These are phyloP conservation scores for Thelonectria olida DNA, from an alignment of 2,329 filamentous ascomycete species.

Conservation along the genomic window DNA sequence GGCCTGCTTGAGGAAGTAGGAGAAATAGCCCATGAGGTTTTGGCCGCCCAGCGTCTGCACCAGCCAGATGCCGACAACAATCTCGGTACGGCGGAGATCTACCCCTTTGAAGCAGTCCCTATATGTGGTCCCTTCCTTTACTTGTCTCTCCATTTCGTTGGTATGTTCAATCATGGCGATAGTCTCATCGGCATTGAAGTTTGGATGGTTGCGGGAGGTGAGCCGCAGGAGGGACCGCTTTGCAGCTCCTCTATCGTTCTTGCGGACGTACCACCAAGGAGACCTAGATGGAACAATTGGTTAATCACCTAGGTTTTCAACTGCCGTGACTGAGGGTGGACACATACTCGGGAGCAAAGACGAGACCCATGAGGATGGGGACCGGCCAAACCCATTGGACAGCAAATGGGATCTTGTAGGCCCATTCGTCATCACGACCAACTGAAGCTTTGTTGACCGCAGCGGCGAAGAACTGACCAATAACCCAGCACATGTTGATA, in stretches of 20 bases:
- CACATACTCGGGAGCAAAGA: slow-evolving; percentile 58
- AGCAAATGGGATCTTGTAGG: slow-evolving; percentile 60
- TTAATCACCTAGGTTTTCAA: not conserved
- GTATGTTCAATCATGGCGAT: slow-evolving; percentile 65
- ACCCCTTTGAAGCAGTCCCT: slow-evolving; percentile 61
- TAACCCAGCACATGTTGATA: slow-evolving; percentile 66
- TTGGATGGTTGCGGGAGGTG: slow-evolving; percentile 48
- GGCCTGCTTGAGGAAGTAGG: slow-evolving; percentile 57
- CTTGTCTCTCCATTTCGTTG: slow-evolving; percentile 57
- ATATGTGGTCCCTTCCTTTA: slow-evolving; percentile 56
- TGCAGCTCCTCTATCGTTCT: slow-evolving; percentile 52
- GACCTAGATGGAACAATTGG: slow-evolving; percentile 43
- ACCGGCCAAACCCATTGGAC: slow-evolving; percentile 64
- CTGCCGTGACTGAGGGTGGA: fast-evolving
- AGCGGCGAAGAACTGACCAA: slow-evolving; percentile 62
- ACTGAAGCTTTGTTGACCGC: slow-evolving; percentile 57
- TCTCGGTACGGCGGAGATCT: slow-evolving; percentile 63
- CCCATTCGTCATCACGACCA: slow-evolving; percentile 52
- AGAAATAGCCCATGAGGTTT: slow-evolving; percentile 59
- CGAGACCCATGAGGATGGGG: slow-evolving; percentile 53
- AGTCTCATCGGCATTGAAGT: slow-evolving; percentile 56
- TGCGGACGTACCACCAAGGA: slow-evolving; percentile 62
- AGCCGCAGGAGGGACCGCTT: slow-evolving; percentile 53
- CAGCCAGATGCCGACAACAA: slow-evolving; percentile 59
- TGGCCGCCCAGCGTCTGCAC: slow-evolving; percentile 59